Evolutionary conservation across 768 basidiomycete species (phyloP).

Genomic region (Suillus fuscotomentosus): DNA sequence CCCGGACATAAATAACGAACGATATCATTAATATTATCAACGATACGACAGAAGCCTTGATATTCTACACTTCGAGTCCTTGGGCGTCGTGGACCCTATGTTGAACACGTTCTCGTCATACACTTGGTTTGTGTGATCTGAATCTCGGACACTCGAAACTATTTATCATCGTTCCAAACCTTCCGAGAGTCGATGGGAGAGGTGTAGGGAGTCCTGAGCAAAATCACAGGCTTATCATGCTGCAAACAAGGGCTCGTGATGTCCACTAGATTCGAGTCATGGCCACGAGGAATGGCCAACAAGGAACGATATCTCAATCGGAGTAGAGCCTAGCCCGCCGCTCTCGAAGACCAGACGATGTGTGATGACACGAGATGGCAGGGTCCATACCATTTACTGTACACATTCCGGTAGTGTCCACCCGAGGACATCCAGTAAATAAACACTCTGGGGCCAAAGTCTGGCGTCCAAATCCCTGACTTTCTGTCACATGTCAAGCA

Average conservation of each 20-base stretch:
- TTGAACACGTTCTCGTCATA: no score
- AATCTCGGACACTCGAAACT: background rate
- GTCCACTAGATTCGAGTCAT: constrained; percentile 40
- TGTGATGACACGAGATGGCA: no score
- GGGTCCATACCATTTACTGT: background rate
- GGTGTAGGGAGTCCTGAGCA: constrained; percentile 29
- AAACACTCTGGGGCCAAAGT: no score
- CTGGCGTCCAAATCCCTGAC: no score
- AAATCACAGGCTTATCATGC: background rate
- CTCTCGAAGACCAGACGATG: background rate
- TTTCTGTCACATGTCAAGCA: background rate
- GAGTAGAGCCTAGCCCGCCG: constrained; percentile 44
- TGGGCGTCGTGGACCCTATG: no score
- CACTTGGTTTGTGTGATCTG: no score
- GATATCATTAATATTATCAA: background rate
- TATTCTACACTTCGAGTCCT: background rate
- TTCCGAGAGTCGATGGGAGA: constrained; percentile 63
- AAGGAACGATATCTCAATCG: constrained; percentile 77
- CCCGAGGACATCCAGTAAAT: no score
- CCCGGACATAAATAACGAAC: no score
- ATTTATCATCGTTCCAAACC: constrained; percentile 52
- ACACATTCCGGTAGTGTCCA: background rate
- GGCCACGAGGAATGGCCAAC: constrained; percentile 80
- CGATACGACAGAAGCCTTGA: background rate
- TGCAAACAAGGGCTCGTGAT: background rate